phyloP scores from a whole-genome alignment of 345 rosid species.

The Raphanus sativus region DNA sequence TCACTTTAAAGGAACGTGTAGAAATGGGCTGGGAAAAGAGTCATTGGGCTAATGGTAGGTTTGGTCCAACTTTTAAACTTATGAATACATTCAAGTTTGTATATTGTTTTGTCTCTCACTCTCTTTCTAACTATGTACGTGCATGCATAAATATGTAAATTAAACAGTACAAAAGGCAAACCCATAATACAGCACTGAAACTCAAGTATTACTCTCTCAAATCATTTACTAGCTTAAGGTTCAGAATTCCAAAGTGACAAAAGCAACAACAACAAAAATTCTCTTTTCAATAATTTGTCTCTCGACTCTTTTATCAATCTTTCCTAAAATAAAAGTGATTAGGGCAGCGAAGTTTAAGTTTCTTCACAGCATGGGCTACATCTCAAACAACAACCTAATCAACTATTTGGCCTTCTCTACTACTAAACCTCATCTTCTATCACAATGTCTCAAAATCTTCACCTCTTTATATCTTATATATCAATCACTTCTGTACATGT shows the following conservation, averaged over 20 bases:
- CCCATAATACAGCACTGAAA: constrained; percentile 14
- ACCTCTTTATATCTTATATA: background rate
- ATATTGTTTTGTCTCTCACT: background rate
- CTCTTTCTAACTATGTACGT: background rate
- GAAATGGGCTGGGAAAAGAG: background rate
- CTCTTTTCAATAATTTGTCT: background rate
- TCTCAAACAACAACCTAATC: constrained; percentile 29
- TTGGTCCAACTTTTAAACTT: background rate
- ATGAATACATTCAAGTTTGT: background rate
- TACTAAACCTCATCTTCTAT: constrained; percentile 18
- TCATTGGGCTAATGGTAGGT: background rate
- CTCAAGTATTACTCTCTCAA: constrained; percentile 23
- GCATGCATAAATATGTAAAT: constrained; percentile 1
- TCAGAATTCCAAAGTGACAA: constrained; percentile 5
- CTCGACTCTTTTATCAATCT: background rate
- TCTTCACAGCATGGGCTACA: constrained; percentile 21
- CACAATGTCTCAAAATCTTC: constrained; percentile 12
- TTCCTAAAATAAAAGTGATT: background rate
- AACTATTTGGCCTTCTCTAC: constrained; percentile 19
- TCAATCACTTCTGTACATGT: background rate
- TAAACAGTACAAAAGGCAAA: constrained; percentile 12
- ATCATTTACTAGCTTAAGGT: background rate
- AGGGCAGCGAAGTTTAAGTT: constrained; percentile 4
- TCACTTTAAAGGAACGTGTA: background rate
- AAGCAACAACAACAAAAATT: background rate